These are phyloP conservation scores for Ganoderma multipileum DNA, from an alignment of 1,284 basidiomycete species.

Conservation along the genomic window DNA sequence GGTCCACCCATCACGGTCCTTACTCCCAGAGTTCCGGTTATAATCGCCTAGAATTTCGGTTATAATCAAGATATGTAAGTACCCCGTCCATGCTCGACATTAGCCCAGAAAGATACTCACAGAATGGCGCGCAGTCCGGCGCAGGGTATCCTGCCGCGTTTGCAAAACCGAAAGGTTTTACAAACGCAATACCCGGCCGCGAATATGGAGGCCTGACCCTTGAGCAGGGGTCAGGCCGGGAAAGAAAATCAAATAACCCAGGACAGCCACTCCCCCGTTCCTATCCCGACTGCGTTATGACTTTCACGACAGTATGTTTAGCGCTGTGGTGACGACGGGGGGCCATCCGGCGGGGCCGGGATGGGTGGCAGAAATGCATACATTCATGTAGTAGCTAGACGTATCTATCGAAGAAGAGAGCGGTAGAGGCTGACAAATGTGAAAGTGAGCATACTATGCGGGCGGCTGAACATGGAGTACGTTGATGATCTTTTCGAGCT, in stretches of 20 bases:
- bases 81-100: not conserved
- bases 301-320: not conserved
- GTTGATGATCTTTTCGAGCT: constrained; percentile 54
- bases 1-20: not conserved
- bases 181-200: not conserved
- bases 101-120: not conserved
- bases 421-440: not conserved
- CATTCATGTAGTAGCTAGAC: not conserved
- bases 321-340: not conserved
- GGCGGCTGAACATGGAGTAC: constrained; percentile 42
- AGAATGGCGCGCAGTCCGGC: not conserved
- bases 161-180: not conserved
- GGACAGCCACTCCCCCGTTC: not conserved
- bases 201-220: not conserved
- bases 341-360: not conserved
- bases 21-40: not conserved
- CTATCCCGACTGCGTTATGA: not conserved
- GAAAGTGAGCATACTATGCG: not conserved
- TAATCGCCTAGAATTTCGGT: not conserved
- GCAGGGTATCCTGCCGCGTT: no score
- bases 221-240: not conserved
- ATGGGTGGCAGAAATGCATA: not conserved
- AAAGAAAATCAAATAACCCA: constrained; percentile 10
- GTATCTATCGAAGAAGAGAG: not conserved
- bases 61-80: constrained; percentile 1